phyloP scores from a whole-genome alignment of 164 flowering plant species.

The Umbilicus rupestris region DNA sequence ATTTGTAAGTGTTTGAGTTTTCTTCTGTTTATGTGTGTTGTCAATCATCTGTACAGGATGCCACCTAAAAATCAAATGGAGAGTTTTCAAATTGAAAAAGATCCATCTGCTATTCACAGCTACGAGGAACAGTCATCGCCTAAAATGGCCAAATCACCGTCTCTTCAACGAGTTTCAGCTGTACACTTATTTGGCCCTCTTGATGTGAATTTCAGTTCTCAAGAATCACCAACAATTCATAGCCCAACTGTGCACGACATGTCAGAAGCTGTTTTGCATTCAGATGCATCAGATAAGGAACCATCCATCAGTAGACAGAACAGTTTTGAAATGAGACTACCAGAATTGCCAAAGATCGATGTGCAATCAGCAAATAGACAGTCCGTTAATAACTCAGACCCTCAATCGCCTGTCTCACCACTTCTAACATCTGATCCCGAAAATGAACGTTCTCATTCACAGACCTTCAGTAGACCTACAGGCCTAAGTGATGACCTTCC shows the following conservation, averaged over 20 bases:
- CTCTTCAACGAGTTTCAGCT: slow-evolving; percentile 70
- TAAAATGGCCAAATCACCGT: slow-evolving; percentile 74
- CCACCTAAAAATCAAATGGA: slow-evolving; percentile 65
- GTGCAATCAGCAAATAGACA: slow-evolving; percentile 51
- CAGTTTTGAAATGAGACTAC: slow-evolving; percentile 89
- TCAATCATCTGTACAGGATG: slow-evolving; percentile 42
- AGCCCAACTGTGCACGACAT: slow-evolving; percentile 78
- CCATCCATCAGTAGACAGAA: slow-evolving; percentile 79
- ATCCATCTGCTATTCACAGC: slow-evolving; percentile 63
- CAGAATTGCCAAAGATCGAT: slow-evolving; percentile 83
- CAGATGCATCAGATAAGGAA: slow-evolving; percentile 55
- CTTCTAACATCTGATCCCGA: slow-evolving; percentile 89
- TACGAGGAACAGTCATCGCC: slow-evolving; percentile 85
- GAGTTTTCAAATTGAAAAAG: slow-evolving; percentile 75
- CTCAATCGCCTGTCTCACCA: slow-evolving; percentile 96
- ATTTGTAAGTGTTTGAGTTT: neutral
- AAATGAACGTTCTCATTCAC: slow-evolving; percentile 94
- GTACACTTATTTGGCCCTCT: slow-evolving; percentile 33
- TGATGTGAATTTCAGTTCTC: slow-evolving; percentile 44
- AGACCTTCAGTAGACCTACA: slow-evolving; percentile 81
- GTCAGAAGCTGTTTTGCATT: slow-evolving; percentile 55
- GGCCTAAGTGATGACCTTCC: slow-evolving; percentile 53
- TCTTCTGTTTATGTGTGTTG: neutral
- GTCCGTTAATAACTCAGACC: slow-evolving; percentile 64
- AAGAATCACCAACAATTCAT: slow-evolving; percentile 62